Base-by-base conservation (phyloP, 345 rosid genomes). In the thale cress (Arabidopsis thaliana) region DNA sequence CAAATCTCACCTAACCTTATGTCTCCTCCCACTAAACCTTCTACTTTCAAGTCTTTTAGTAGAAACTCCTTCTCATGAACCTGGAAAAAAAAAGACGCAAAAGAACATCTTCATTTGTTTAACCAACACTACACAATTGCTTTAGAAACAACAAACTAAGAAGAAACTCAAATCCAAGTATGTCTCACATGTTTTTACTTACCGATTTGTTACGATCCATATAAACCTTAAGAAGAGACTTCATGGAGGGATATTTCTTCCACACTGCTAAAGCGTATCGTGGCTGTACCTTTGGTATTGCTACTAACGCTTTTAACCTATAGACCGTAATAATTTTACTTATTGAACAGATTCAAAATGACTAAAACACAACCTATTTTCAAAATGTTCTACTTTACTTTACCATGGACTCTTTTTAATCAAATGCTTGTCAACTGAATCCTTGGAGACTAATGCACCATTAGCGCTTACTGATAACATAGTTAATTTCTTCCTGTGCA, bases 231-330 rank as follows among this genome's bases (percentile, higher is more conserved):
- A 95, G 82, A 67, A 95, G 97, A 67, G 99, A 87, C 84, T 85
- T 95, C 98, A 91, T 88, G n/a, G 98, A 84, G 14, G 97, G 97
- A 74, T 94, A 91, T 84, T 86, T 86, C 82, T 85, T 90, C 91
- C 88, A 80, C 76, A 91, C 87, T 41, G 98, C 92, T 69, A 91
- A 42, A 3, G 97, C 97, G 69, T 83, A 90, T 72, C 96, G 87
- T 28, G 98, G 97, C 80, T 94, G 98, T 64, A 94, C 97, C 87
- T 95, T 95, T 59, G 97, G 99, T 48, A 95, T 89, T 32, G 96
- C 88, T 63, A 92, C 87, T 83, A 92, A 84, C 12, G 96, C 96
- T 83, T 90, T 95, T 74, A 92, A 81, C 97, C 99, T 95, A 85
- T 71, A 67, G 1, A 53, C 40, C 13, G 14, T 48, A 33, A 38